Percentiles rank a stretch among this genome's conserved stretches.
Evolutionary conservation across 1,284 basidiomycete species (phyloP).

Genomic region (Cystobasidiaceae sp.): DNA sequence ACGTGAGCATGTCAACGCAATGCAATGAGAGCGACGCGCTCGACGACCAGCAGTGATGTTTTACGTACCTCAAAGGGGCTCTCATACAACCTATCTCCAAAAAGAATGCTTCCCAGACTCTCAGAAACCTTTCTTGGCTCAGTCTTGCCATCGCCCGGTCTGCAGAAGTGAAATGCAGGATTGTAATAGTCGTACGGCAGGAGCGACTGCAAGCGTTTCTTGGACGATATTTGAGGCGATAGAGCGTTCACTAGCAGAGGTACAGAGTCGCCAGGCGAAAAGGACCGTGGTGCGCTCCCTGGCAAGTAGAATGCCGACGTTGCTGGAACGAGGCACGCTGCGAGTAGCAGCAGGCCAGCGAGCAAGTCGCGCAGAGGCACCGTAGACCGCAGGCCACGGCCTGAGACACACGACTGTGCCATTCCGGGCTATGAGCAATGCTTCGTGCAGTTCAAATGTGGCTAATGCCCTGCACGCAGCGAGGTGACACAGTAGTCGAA

Average conservation of each 20-base stretch:
- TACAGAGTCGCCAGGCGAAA: constrained; percentile 44
- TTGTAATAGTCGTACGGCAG: constrained; percentile 69
- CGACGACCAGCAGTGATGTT: too few species aligned
- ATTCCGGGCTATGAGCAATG: not conserved
- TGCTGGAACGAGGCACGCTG: constrained; percentile 6
- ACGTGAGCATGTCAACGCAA: too few species aligned
- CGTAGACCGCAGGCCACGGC: too few species aligned
- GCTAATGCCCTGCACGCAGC: too few species aligned
- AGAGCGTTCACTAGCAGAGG: constrained; percentile 47
- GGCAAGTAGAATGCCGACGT: constrained; percentile 42
- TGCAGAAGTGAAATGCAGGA: constrained; percentile 76
- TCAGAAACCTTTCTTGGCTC: constrained; percentile 77
- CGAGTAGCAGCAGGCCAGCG: not conserved
- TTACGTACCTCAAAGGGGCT: constrained; percentile 72
- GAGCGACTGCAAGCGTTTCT: constrained; percentile 13
- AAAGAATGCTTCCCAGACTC: constrained; percentile 85
- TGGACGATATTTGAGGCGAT: constrained; percentile 33
- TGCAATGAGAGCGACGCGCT: too few species aligned
- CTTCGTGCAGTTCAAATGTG: too few species aligned
- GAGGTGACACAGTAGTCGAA: too few species aligned
- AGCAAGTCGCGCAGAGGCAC: not conserved
- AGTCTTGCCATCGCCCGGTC: constrained; percentile 55
- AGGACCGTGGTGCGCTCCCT: constrained; percentile 47
- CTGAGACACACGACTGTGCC: too few species aligned
- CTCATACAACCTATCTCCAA: constrained; percentile 91